Evolutionary conservation across 352 stramenopile species (phyloP).

Genomic region (Globisporangium echinulatum): DNA sequence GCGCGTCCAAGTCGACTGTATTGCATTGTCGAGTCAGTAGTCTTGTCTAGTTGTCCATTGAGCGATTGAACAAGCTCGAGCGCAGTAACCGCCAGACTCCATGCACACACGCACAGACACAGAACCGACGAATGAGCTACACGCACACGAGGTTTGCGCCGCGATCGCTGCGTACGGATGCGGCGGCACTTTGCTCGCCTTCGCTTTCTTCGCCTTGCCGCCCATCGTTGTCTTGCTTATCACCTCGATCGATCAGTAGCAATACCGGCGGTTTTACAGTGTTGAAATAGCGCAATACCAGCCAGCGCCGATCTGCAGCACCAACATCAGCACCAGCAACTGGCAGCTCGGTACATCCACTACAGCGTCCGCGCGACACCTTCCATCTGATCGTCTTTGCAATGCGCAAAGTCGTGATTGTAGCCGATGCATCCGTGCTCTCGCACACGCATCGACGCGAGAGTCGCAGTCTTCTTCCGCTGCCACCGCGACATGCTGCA

Average conservation of each 20-base stretch:
- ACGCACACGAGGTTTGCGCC: conserved; percentile 29
- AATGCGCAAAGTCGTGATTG: conserved; percentile 38
- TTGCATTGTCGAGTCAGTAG: too few species aligned
- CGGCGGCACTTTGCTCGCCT: conserved; percentile 18
- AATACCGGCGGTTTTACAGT: too few species aligned
- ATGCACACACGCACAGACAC: background rate
- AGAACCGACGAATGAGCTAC: background rate
- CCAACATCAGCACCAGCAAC: too few species aligned
- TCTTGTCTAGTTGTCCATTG: too few species aligned
- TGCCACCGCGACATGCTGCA: background rate
- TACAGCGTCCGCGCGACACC: too few species aligned
- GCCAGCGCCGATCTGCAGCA: too few species aligned
- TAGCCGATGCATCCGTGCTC: conserved; percentile 10
- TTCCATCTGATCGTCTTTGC: background rate
- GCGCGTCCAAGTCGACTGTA: conserved; percentile 28
- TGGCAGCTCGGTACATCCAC: too few species aligned
- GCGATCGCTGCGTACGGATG: conserved; percentile 30
- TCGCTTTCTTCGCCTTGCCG: conserved; percentile 13
- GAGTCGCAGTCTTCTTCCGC: background rate
- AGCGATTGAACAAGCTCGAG: too few species aligned
- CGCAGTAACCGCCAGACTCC: too few species aligned
- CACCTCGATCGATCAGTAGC: too few species aligned
- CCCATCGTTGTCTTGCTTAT: background rate
- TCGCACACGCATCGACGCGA: background rate
- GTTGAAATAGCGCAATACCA: too few species aligned